These are phyloP conservation scores for Suhomyces sp. DNA, from an alignment of 805 yeast genomes.

Conservation along the genomic window DNA sequence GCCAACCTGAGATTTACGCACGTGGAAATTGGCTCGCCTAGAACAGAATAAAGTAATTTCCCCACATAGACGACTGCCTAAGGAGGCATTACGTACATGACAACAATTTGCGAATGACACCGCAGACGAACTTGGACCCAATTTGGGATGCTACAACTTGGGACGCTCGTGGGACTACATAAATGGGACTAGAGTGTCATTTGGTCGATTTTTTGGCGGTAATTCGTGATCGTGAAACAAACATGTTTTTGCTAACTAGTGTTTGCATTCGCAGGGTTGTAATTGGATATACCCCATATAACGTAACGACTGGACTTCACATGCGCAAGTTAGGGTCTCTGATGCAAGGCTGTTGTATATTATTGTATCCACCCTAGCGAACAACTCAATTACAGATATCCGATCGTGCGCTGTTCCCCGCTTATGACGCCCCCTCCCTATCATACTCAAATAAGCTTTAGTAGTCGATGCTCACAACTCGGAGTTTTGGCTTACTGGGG, in stretches of 20 bases:
- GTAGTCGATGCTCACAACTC: background rate
- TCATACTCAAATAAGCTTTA: background rate
- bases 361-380: background rate
- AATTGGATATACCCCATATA: background rate
- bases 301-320: background rate
- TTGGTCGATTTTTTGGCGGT: no score
- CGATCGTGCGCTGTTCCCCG: background rate
- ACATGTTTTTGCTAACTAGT: background rate
- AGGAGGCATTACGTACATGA: background rate
- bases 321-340: background rate
- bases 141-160: background rate
- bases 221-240: background rate
- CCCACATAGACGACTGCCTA: background rate
- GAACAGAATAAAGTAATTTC: background rate
- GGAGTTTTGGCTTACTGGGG: background rate
- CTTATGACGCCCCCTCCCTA: background rate
- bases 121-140: background rate
- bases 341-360: background rate
- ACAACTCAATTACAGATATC: background rate
- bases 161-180: background rate
- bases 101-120: background rate
- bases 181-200: background rate
- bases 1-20: constrained; percentile 1
- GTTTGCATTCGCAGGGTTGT: background rate
- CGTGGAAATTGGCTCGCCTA: background rate